A percentile compares a stretch with the other conserved stretches of the same genome.
phyloP scores from a whole-genome alignment of 2,329 filamentous ascomycete species.

The Ophiostoma populinum region DNA sequence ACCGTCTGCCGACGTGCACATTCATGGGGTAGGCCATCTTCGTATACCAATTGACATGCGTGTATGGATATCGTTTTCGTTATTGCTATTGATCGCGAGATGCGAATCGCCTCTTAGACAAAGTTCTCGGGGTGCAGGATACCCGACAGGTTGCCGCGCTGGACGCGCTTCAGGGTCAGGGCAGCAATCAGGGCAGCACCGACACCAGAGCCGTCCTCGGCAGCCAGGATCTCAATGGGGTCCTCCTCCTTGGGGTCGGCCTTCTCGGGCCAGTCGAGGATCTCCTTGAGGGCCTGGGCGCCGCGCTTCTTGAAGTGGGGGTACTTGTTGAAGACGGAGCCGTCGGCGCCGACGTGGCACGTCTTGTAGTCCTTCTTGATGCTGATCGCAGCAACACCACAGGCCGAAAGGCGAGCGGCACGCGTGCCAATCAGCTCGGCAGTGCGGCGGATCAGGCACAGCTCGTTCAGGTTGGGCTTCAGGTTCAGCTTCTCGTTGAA shows the following conservation, averaged over 20 bases:
- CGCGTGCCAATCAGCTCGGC: conserved; percentile 91
- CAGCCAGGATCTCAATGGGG: conserved; percentile 70
- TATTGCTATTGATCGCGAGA: too few species aligned
- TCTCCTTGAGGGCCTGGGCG: conserved; percentile 78
- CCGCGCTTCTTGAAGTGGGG: conserved; percentile 92
- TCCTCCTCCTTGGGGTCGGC: conserved; percentile 55
- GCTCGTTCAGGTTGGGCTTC: conserved; percentile 53
- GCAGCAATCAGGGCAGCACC: conserved; percentile 86
- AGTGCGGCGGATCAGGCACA: conserved; percentile 75
- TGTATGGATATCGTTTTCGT: not conserved
- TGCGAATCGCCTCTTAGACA: conserved; percentile 20
- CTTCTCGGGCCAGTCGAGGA: conserved; percentile 80
- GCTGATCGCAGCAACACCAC: conserved; percentile 89
- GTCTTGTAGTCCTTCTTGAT: conserved; percentile 82
- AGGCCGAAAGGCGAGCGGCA: conserved; percentile 80
- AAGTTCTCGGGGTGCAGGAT: conserved; percentile 50
- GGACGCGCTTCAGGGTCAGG: conserved; percentile 45
- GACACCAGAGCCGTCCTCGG: conserved; percentile 95
- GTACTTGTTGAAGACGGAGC: conserved; percentile 98
- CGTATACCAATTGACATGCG: too few species aligned
- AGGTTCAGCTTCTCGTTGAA: conserved; percentile 64
- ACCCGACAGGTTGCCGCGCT: conserved; percentile 44
- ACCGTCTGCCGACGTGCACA: conserved; percentile 56
- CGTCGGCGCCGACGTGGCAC: conserved; percentile 92
- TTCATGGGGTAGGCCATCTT: conserved; percentile 42